These are phyloP conservation scores for Phoma sp. DNA, from an alignment of 2,329 filamentous ascomycete genomes.

Conservation along the genomic window DNA sequence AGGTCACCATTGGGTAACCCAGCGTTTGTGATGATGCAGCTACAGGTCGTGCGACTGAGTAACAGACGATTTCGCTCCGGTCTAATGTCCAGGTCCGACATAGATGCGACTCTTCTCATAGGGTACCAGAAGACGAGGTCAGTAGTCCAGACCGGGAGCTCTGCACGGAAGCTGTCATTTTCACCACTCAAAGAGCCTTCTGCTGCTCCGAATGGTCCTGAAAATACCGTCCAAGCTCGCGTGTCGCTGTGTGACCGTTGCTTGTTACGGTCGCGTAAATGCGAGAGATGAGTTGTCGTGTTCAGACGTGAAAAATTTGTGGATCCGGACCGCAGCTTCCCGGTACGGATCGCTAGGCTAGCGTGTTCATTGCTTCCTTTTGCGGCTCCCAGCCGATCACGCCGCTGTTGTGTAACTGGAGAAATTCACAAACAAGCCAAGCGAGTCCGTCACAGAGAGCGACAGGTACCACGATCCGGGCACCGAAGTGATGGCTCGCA, in stretches of 20 bases:
- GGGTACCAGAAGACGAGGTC: neutral
- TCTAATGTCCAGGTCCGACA: too few relatives aligned
- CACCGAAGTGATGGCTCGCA: neutral
- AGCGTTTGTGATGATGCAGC: neutral
- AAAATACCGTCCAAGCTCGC: neutral
- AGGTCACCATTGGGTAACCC: neutral
- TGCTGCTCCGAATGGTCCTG: neutral
- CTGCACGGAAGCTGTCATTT: neutral
- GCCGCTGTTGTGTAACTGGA: neutral
- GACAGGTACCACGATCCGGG: too few relatives aligned
- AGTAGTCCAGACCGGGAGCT: neutral
- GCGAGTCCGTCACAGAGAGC: neutral
- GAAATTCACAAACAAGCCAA: neutral
- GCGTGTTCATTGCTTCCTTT: constrained; percentile 7
- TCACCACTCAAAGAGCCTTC: neutral
- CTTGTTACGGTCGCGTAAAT: constrained; percentile 9
- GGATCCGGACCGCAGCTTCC: neutral
- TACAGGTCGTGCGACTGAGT: neutral
- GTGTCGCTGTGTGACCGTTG: constrained; percentile 4
- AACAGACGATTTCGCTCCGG: too few relatives aligned
- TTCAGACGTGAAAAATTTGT: neutral
- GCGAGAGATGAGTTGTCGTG: constrained; percentile 13
- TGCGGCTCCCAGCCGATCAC: constrained; percentile 2
- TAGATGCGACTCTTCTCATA: neutral
- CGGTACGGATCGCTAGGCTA: neutral